Conservation (phyloP, 768 basidiomycete species). For the Zangia roseola region DNA sequence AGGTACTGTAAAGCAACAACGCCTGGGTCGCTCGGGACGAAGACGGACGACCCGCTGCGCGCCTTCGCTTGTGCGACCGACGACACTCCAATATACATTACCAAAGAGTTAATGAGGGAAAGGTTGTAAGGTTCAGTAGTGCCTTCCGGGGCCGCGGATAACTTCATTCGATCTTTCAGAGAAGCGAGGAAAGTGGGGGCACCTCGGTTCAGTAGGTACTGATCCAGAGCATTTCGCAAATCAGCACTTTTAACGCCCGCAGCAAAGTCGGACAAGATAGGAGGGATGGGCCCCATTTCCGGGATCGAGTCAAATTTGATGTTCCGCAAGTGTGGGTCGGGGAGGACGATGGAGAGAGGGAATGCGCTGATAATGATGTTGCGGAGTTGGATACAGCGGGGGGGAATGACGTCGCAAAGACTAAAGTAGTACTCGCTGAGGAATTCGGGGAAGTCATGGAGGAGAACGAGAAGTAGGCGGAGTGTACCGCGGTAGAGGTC, state of each 20-base stretch:
- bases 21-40: slow-evolving; percentile 79
- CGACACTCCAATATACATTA: slow-evolving; percentile 94
- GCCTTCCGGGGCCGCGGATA: slow-evolving; percentile 45
- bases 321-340: slow-evolving; percentile 82
- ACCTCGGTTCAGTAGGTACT: slow-evolving; percentile 78
- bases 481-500: slow-evolving; percentile 90
- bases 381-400: slow-evolving; percentile 90
- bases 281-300: slow-evolving; percentile 92
- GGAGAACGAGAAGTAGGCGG: slow-evolving; percentile 87
- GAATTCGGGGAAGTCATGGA: slow-evolving; percentile 99
- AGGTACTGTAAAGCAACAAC: slow-evolving; percentile 83
- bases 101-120: slow-evolving; percentile 87
- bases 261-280: slow-evolving; percentile 88
- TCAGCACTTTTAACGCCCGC: slow-evolving; percentile 78
- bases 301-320: slow-evolving; percentile 72
- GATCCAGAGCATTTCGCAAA: slow-evolving; percentile 76
- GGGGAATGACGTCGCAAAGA: slow-evolving; percentile 89
- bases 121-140: slow-evolving; percentile 74
- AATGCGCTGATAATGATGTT: slow-evolving; percentile 97
- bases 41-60: slow-evolving; percentile 76
- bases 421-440: slow-evolving; percentile 96
- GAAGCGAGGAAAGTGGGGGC: slow-evolving; percentile 70
- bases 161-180: slow-evolving; percentile 72
- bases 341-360: slow-evolving; percentile 75
- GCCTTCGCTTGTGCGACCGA: slow-evolving; percentile 89